Percentiles rank a stretch among this genome's conserved stretches.
Evolutionary conservation across 805 yeast genomes (phyloP).

Genomic region (Yamadazyma scolyti): DNA sequence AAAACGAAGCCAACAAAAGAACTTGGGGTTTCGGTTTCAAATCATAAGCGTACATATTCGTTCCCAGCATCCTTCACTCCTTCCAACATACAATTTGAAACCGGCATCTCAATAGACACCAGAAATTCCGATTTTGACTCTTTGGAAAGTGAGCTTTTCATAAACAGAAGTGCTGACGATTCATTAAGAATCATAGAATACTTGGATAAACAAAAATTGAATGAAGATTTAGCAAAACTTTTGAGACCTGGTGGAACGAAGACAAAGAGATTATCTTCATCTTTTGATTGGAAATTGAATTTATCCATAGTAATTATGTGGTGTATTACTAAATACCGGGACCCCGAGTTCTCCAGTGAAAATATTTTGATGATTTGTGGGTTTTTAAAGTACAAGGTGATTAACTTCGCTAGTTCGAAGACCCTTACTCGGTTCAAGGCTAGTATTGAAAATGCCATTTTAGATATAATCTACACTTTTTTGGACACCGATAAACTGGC

Average conservation of each 20-base stretch:
- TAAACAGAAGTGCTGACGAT: slow-evolving; percentile 26
- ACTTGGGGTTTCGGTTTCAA: slow-evolving; percentile 1
- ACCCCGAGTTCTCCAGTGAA: slow-evolving; percentile 25
- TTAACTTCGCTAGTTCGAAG: slow-evolving; percentile 17
- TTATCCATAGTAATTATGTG: slow-evolving; percentile 35
- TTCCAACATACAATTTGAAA: slow-evolving; percentile 4
- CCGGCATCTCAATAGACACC: neutral
- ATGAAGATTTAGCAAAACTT: slow-evolving; percentile 24
- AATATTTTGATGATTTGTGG: slow-evolving; percentile 38
- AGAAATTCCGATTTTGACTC: slow-evolving; percentile 7
- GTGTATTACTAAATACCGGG: slow-evolving; percentile 38
- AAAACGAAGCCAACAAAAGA: slow-evolving; percentile 7
- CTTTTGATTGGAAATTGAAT: slow-evolving; percentile 28
- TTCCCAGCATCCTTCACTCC: slow-evolving; percentile 8
- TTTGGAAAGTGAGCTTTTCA: slow-evolving; percentile 14
- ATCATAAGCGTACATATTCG: slow-evolving; percentile 10
- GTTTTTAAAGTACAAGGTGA: slow-evolving; percentile 40
- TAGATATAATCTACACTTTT: slow-evolving; percentile 35
- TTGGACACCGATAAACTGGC: slow-evolving; percentile 17
- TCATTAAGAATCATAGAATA: slow-evolving; percentile 28
- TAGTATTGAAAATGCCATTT: slow-evolving; percentile 41
- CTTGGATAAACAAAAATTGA: slow-evolving; percentile 31
- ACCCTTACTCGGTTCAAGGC: slow-evolving; percentile 28
- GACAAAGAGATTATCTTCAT: slow-evolving; percentile 3
- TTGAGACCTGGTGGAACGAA: slow-evolving; percentile 26